Evolutionary conservation across 2,329 filamentous ascomycete species (phyloP).

Genomic region (Trichophyton verrucosum): DNA sequence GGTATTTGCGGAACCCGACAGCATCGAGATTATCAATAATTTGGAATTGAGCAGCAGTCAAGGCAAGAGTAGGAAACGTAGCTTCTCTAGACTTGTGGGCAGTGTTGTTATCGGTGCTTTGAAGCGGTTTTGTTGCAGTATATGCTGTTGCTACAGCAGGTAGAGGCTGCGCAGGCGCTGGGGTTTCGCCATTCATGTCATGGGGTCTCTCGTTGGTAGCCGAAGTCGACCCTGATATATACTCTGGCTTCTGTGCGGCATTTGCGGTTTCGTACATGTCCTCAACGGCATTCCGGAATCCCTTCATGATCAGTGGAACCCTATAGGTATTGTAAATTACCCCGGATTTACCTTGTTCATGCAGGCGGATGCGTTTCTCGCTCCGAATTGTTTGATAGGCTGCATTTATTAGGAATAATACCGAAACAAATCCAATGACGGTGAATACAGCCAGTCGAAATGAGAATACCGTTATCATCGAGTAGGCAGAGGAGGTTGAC

Average conservation of each 20-base stretch:
- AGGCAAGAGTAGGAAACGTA: constrained; percentile 48
- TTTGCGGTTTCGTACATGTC: constrained; percentile 63
- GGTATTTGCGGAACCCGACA: constrained; percentile 47
- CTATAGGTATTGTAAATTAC: constrained; percentile 59
- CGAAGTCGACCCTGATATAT: constrained; percentile 47
- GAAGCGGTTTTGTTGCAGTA: background rate
- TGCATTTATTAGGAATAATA: constrained; percentile 63
- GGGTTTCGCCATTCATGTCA: background rate
- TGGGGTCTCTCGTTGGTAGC: background rate
- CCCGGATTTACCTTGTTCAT: constrained; percentile 59
- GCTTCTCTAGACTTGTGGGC: background rate
- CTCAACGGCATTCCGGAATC: constrained; percentile 64
- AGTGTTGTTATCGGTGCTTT: background rate
- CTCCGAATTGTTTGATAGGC: constrained; percentile 65
- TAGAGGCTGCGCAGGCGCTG: background rate
- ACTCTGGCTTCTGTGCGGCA: constrained; percentile 56
- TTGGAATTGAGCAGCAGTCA: constrained; percentile 67
- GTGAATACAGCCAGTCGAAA: constrained; percentile 52
- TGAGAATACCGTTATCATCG: constrained; percentile 44
- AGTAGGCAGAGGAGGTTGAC: constrained; percentile 16
- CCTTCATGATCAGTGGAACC: constrained; percentile 62
- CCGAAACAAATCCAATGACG: constrained; percentile 60
- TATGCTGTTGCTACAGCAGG: background rate
- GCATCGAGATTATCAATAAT: constrained; percentile 69
- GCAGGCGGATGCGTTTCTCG: constrained; percentile 58